Base-by-base conservation (phyloP, 768 basidiomycete species). In the Naematelia aurantialba region DNA sequence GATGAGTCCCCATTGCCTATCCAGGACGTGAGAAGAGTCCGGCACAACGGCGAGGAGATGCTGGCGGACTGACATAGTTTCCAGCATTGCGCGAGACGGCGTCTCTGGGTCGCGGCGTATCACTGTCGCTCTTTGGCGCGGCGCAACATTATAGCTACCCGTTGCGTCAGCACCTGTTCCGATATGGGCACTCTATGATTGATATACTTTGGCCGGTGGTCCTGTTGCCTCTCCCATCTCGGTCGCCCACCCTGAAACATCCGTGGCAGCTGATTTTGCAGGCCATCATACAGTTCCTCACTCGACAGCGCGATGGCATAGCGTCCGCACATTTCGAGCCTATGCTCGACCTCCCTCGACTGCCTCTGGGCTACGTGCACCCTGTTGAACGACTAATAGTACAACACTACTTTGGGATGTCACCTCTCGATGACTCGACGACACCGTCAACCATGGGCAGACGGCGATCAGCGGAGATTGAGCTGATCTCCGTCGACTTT, bases 81-180 rank as follows among this genome's bases (percentile, higher is more conserved):
- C 88, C 62, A 93, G 73, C 22, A 87, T 79, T 19, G 85, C 76
- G 12, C 75, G 27, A n/a, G 54, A 53, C 19, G 56, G 50, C 25
- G 72, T 51, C 74, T 79, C 65, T 5, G 58, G 67, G 39, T 81
- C 79, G 14, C 85, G 83, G 26, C 81, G 79, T 29, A 93, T 79
- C 31, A 93, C 87, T 21, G 90, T 89, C 0, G 85, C 87, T 51
- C 86, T 81, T 0, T 87, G 83, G 46, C 86, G 86, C 0, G 91
- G 91, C 0, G 91, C 89, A 60, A 92, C 84, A 72, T 93, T 93
- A 72, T 89, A 88, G 55, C 89, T 77, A n/a, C n/a, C n/a, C n/a
- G 44, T n/a, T 24, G 4, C 10, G 39, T 47, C 21, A 47, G 13
- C 17, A 51, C 39, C 30, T 46, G 34, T 25, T 4, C 5, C 1